Base-by-base conservation (phyloP, 345 rosid species). In the Populus pruinosa region DNA sequence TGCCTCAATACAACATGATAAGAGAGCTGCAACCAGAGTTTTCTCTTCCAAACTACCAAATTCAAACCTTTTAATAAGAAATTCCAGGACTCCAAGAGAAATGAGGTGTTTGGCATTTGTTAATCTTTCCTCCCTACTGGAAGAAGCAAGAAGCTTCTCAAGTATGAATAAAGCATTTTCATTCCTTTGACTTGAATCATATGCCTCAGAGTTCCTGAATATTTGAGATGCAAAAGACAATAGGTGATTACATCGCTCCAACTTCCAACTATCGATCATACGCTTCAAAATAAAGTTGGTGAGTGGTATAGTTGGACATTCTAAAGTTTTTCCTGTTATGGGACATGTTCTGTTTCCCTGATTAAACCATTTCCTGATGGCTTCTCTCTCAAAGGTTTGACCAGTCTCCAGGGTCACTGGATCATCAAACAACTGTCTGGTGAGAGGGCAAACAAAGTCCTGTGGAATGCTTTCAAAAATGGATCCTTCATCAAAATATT, bases 401-500 rank as follows among this genome's bases (percentile, higher is more conserved):
- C 94, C 92, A 29, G 92, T 89, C 79, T 86, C 90, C 65, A 89
- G 74, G 56, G 92, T 89, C 79, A 91, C 92, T 3, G 91, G 94
- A 55, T 91, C 89, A 74, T 86, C 88, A 70, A 88, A 84, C 53
- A 91, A 64, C 74, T 77, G 67, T 47, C 92, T 87, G 29, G 87
- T 87, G 31, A 91, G 82, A 11, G 91, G 92, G 73, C 94, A 91
- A 39, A 83, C 56, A 18, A 89, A 88, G 75, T 88, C 86, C 72
- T 81, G 73, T 21, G 86, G 88, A 64, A 84, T 72, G 82, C 82
- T 82, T 74, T 83, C 72, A 76, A 78, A 73, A 67, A 64, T 65
- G 72, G 82, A 78, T 67, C 61, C 81, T 79, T 82, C 82, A 38
- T 80, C 83, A 35, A 43, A 76, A 81, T 41, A 67, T 66, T 81